phyloP scores from a whole-genome alignment of 2,329 filamentous ascomycete genomes.

The Hypoxylon rubiginosum region DNA sequence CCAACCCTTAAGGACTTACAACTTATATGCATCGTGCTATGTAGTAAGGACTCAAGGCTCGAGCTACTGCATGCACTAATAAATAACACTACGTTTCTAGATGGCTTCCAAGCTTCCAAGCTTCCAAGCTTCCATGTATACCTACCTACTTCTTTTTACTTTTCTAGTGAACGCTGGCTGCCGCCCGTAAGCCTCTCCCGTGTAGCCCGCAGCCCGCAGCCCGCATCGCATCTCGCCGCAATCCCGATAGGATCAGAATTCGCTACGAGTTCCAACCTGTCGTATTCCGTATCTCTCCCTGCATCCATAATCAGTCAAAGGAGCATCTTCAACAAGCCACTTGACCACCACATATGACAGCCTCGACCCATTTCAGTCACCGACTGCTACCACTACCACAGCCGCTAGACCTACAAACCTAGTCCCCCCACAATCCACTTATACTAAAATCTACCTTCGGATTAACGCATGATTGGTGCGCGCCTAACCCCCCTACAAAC shows the following conservation, averaged over 20 bases:
- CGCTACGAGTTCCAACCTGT: background rate
- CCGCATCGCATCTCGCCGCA: background rate
- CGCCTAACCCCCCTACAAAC: constrained; percentile 25
- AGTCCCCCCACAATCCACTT: constrained; percentile 33
- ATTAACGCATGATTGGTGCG: constrained; percentile 36
- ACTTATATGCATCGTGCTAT: background rate
- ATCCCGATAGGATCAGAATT: background rate
- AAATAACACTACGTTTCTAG: constrained; percentile 35
- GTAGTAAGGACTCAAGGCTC: background rate
- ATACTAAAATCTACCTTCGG: constrained; percentile 33
- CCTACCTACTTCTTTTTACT: background rate
- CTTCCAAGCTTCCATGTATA: background rate
- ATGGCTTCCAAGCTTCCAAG: background rate
- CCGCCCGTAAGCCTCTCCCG: constrained; percentile 9
- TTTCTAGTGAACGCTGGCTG: background rate
- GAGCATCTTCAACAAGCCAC: constrained; percentile 9
- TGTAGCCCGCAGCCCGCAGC: background rate
- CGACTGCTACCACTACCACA: constrained; percentile 32
- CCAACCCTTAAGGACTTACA: background rate
- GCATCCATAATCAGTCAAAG: background rate
- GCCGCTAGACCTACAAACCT: constrained; percentile 18
- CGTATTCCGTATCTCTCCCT: background rate
- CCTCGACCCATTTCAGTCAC: constrained; percentile 33
- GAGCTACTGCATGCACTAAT: constrained; percentile 13
- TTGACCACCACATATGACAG: constrained; percentile 24